Conservation (phyloP, 305 asterid genomes). For the Solanum hybrid region DNA sequence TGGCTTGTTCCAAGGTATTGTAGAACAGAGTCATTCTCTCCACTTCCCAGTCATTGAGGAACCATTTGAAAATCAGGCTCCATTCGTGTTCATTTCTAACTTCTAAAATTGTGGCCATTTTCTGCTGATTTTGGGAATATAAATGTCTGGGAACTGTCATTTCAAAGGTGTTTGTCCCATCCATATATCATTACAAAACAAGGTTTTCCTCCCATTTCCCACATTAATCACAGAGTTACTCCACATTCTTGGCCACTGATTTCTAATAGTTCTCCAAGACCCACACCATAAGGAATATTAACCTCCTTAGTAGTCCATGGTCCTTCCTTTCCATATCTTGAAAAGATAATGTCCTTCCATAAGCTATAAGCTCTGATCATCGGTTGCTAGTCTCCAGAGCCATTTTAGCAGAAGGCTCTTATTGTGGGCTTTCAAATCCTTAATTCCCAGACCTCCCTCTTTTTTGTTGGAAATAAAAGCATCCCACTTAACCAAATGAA, state of each 20-base stretch:
- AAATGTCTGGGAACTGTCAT: too few relatives aligned
- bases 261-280: background rate
- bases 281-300: background rate
- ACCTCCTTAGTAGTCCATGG: background rate
- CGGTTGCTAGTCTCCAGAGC: background rate
- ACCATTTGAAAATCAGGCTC: background rate
- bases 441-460: background rate
- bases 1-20: background rate
- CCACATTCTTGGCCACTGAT: background rate
- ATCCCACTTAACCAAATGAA: background rate
- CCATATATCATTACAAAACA: too few relatives aligned
- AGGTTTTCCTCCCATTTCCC: background rate
- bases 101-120: background rate
- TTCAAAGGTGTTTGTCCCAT: too few relatives aligned
- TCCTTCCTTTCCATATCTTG: background rate
- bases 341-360: background rate
- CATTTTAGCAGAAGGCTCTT: background rate
- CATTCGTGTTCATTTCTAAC: background rate
- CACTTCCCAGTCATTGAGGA: background rate
- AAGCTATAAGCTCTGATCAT: background rate
- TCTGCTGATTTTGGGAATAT: too few relatives aligned
- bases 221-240: background rate
- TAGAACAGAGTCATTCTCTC: background rate
- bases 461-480: background rate
- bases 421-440: background rate